These are phyloP conservation scores for Zygotorulaspora danielsina DNA, from an alignment of 805 yeast species.

Conservation along the genomic window DNA sequence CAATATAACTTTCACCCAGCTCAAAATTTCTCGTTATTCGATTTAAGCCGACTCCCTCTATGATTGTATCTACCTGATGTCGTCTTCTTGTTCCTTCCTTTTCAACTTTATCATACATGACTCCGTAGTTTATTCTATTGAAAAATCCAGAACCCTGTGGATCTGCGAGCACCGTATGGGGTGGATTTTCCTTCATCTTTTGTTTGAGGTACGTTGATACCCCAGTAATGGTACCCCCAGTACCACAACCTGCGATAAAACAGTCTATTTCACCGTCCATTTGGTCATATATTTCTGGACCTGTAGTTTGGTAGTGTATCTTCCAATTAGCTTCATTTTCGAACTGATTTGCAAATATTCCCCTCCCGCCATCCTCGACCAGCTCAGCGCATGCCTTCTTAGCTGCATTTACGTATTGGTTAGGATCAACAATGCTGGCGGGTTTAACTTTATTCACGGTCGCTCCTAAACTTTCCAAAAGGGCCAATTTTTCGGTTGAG, in stretches of 20 bases:
- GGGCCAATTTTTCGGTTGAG: slow-evolving; percentile 70
- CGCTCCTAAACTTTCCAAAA: slow-evolving; percentile 76
- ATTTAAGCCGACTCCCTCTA: slow-evolving; percentile 92
- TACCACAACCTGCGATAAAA: slow-evolving; percentile 90
- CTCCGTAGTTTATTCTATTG: slow-evolving; percentile 82
- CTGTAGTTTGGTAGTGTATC: slow-evolving; percentile 76
- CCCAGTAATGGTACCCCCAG: slow-evolving; percentile 97
- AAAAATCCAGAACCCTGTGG: slow-evolving; percentile 94
- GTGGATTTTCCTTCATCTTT: slow-evolving; percentile 30
- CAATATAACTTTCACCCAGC: slow-evolving; percentile 65
- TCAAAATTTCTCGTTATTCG: slow-evolving; percentile 78
- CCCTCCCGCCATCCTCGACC: slow-evolving; percentile 41
- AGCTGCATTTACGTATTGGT: slow-evolving; percentile 89
- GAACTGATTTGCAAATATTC: slow-evolving; percentile 91
- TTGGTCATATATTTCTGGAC: slow-evolving; percentile 87
- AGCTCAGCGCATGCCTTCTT: slow-evolving; percentile 53
- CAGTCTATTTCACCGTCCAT: slow-evolving; percentile 60
- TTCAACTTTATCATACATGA: slow-evolving; percentile 87
- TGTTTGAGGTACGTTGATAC: slow-evolving; percentile 70
- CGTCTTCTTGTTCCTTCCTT: slow-evolving; percentile 90
- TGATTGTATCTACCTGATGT: slow-evolving; percentile 92
- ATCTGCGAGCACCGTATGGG: slow-evolving; percentile 72
- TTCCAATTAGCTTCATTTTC: slow-evolving; percentile 91
- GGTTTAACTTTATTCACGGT: slow-evolving; percentile 81
- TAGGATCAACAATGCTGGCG: slow-evolving; percentile 90